Evolutionary conservation across 2,329 filamentous ascomycete genomes (phyloP), one percentile per base, ranked within the genome.

Genomic region (Tolypocladium pustulatum): DNA sequence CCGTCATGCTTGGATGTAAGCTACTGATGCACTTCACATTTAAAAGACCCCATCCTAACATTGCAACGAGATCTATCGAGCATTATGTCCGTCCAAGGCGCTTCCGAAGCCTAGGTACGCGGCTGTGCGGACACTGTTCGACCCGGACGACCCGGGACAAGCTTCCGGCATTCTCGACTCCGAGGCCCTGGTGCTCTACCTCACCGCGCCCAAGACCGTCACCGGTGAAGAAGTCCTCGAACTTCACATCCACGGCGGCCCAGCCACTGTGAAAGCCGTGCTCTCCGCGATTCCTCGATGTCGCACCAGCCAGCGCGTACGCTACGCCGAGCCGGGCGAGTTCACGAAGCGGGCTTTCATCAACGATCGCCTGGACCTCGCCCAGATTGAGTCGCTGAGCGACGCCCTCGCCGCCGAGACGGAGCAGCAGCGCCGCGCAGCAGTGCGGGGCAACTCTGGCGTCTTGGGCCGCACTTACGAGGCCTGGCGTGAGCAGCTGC

Each of bases 191-290:
- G 79, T 96, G 2, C 80, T 97, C 34, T 90, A 88, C 73, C 96
- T 97, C 64, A 89, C 90, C 0, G 80, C 77, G 0, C 92, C 93
- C 0, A 82, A 83, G 55, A 96, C 91, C 0, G 91, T 90, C 10
- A 99, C 94, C 0, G 94, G 94, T 36, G 92, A 97, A 70, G 91
- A 97, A 68, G 80, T 97, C 1, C 81, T 99, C 2, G 94, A 99
- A 71, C 74, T 99, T 6, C 94, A 99, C 67, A 82, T 97, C n/a
- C 94, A 99, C 68, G 94, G 94, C 34, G 93, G 94, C 0, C 81
- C 86, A 3, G 94, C 94, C 2, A 91, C 94, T 7, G 88, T 97
- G 52, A 91, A 89, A 67, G 90, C 93, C 1, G 89, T 97, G 0
- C 78, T 99, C 2, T 76, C 82, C 30, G 91, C 91, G 5, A 89